Base-by-base conservation (phyloP, 192 early-diverging fungal species). In the Entomortierella lignicola region DNA sequence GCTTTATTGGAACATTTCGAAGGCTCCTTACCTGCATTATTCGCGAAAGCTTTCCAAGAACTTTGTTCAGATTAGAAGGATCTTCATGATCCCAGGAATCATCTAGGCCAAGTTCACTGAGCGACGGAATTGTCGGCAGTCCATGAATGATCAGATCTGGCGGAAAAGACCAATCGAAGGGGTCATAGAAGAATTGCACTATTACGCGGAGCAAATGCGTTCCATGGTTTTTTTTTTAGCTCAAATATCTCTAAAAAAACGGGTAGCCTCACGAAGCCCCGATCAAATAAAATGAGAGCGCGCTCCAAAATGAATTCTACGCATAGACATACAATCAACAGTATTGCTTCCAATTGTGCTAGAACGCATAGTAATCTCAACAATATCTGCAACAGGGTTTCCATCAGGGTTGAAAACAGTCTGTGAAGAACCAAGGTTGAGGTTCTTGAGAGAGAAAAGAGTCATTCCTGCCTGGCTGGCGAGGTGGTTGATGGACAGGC, bases 131-230 rank as follows among this genome's bases (percentile, higher is more conserved):
- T 26, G 51, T 51, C 13, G n/a, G 27, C 1, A 50, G n/a, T 13
- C 74, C 74, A 34, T 64, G 54, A 39, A 77, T 44, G 18, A 77
- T 64, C 26, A 77, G 48, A n/a, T 77, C 74, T 11, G 74, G 74
- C 17, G 74, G 74, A 30, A 77, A 77, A 1, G 74, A 63, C 74
- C 74, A 77, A 26, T 77, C 61, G 55, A 69, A 69, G 42, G 74
- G 74, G 48, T 77, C 66, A 58, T 69, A 77, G 39, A 53, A 69
- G 18, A 77, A 69, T 32, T 64, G 74, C 30, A 77, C 74, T 77
- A 29, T n/a, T n/a, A 43, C 37, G 25, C 4, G 29, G 23, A 1
- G n/a, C 15, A 55, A 55, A 50, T 18, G 18, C 26, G 37, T 7
- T 13, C 5, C 41, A 47, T 17, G 8, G 11, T 21, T 25, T 42